Evolutionary conservation across 1,284 basidiomycete species (phyloP).

Genomic region (Heterobasidion parviporum): DNA sequence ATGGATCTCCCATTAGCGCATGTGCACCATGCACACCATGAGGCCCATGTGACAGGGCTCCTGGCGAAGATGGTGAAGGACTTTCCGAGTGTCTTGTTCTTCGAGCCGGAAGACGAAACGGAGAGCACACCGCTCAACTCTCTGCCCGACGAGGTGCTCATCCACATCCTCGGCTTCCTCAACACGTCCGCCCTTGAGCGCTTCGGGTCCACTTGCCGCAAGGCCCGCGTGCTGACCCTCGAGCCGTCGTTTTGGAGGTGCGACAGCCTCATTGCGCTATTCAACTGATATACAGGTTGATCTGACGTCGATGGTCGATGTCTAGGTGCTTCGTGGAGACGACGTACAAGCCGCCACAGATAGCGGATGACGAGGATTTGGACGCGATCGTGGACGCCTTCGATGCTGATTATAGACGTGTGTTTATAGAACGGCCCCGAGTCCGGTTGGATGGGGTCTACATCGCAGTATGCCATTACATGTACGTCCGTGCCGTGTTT

Average conservation of each 20-base stretch:
- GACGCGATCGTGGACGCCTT: slow-evolving; percentile 35
- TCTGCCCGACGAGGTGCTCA: slow-evolving; percentile 71
- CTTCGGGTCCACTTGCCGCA: slow-evolving; percentile 66
- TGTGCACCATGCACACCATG: not conserved
- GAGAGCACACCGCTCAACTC: slow-evolving; percentile 44
- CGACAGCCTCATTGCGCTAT: slow-evolving; percentile 13
- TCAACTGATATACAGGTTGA: slow-evolving; percentile 2
- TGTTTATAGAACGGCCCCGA: slow-evolving; percentile 77
- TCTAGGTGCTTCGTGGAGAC: slow-evolving; percentile 42
- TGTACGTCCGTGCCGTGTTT: slow-evolving; percentile 35
- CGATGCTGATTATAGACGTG: slow-evolving; percentile 62
- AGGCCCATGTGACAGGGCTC: slow-evolving; percentile 23
- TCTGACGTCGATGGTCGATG: slow-evolving; percentile 4
- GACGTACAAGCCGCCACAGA: slow-evolving; percentile 70
- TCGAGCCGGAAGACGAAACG: slow-evolving; percentile 63
- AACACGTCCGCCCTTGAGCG: slow-evolving; percentile 68
- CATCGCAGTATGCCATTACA: slow-evolving; percentile 84
- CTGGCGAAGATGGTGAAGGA: slow-evolving; percentile 37
- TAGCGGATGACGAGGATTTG: slow-evolving; percentile 39
- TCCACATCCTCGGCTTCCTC: slow-evolving; percentile 54
- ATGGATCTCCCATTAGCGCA: not conserved
- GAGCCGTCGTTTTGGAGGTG: slow-evolving; percentile 73
- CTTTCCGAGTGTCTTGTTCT: slow-evolving; percentile 46
- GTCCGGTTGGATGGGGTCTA: slow-evolving; percentile 83
- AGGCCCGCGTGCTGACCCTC: slow-evolving; percentile 62